A percentile compares a stretch with the other conserved stretches of the same genome.
Evolutionary conservation across 345 rosid species (phyloP).

Genomic region (Moricandia arvensis): DNA sequence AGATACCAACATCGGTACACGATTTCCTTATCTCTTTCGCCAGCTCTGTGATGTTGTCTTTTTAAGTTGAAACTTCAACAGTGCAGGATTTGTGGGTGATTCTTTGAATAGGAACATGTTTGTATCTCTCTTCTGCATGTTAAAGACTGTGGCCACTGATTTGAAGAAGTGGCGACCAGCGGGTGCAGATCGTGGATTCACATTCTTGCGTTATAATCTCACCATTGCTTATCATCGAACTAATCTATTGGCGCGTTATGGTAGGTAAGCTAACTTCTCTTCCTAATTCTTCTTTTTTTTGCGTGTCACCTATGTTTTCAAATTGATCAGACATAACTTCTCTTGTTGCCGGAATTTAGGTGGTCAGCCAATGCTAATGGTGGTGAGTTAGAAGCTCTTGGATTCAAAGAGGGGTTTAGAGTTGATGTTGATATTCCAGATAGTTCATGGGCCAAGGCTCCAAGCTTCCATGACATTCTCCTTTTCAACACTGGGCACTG

Average conservation of each 20-base stretch:
- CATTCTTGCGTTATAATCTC: slow-evolving; percentile 69
- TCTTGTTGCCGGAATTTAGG: slow-evolving; percentile 16
- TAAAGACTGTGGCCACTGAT: slow-evolving; percentile 55
- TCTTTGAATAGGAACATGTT: slow-evolving; percentile 97
- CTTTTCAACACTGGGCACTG: slow-evolving; percentile 91
- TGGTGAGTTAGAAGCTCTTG: slow-evolving; percentile 70
- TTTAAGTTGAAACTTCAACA: slow-evolving; percentile 5
- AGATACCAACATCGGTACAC: slow-evolving; percentile 60
- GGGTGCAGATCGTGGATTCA: slow-evolving; percentile 94
- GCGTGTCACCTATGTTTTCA: too few relatives aligned
- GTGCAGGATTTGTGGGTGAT: slow-evolving; percentile 96
- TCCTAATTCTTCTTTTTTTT: neutral
- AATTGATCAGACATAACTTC: too few relatives aligned
- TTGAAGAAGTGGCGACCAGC: slow-evolving; percentile 94
- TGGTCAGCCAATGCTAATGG: slow-evolving; percentile 70
- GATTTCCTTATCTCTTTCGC: neutral
- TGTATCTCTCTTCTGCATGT: slow-evolving; percentile 75
- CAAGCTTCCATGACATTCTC: slow-evolving; percentile 70
- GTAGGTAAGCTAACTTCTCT: slow-evolving; percentile 73
- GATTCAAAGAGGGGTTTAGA: slow-evolving; percentile 83
- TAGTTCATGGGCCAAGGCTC: slow-evolving; percentile 77
- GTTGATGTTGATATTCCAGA: slow-evolving; percentile 93
- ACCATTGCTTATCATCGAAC: slow-evolving; percentile 94
- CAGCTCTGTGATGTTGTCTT: neutral
- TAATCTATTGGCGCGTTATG: slow-evolving; percentile 82